Base-by-base conservation (phyloP, 2,329 filamentous ascomycete species). In the Microcera coccophila region DNA sequence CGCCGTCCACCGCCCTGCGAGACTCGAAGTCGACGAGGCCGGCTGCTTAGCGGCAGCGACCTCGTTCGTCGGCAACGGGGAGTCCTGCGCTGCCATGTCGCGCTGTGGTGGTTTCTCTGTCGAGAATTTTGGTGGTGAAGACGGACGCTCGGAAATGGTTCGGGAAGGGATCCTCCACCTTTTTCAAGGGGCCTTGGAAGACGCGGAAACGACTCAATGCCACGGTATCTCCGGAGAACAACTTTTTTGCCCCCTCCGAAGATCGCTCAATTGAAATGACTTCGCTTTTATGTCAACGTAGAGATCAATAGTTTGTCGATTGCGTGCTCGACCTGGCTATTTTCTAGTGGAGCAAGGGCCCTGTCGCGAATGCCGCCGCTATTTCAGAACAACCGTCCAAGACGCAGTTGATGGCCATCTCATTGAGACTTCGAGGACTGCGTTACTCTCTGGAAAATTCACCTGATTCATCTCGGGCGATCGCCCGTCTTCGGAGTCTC, bases 1-100 rank as follows among this genome's bases (percentile, higher is more conserved):
- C 4, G 42, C 22, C 18, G 46, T 39, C 44, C 54, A 53, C 35
- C 55, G 48, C 32, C 32, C 38, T 10, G 38, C 45, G 31, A 39
- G 41, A 33, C 42, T 42, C 38, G 5, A 7, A 11, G 33, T 18
- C 8, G 31, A 8, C 24, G 38, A n/a, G 1, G 34, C 18, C 5
- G 31, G 29, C 17, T n/a, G 24, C 15, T 15, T 14, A 24, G 38
- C 41, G 35, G 41, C 42, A 42, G 34, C 14, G 2, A 16, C 5
- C 10, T 39, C 38, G 24, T 42, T 35, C 29, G 12, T 47, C 38
- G 38, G 41, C 44, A 24, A 41, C 28, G 17, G 41, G 7, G 29
- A 15, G 7, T 7, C 7, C 22, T 26, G 22, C 22, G 22, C 22
- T 26, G 22, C 22, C 22, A 26, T 26, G 22, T 26, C 7, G 7